These are phyloP conservation scores for Apiosordaria backusii DNA, from an alignment of 495 filamentous ascomycete species.

Conservation along the genomic window DNA sequence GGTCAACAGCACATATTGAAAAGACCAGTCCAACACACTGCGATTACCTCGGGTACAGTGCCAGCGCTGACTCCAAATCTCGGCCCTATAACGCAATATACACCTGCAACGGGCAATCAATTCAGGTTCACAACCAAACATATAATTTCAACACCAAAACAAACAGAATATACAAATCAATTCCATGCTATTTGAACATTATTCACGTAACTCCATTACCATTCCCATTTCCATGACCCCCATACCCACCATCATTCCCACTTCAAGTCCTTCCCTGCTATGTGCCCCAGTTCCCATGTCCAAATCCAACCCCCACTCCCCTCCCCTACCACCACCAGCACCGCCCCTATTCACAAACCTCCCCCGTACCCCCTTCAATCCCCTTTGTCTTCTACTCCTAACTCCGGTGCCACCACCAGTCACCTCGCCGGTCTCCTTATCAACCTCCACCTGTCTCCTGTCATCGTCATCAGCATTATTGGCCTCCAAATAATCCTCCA, in stretches of 20 bases:
- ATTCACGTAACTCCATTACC: background rate
- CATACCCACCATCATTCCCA: background rate
- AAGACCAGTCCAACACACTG: too few relatives aligned
- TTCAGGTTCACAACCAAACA: too few relatives aligned
- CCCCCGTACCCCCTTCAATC: background rate
- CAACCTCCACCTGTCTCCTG: background rate
- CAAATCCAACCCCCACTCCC: conserved; percentile 4
- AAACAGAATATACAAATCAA: background rate
- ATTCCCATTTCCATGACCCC: background rate
- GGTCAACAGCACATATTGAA: too few relatives aligned
- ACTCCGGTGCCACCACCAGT: background rate
- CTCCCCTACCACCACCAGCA: too few relatives aligned
- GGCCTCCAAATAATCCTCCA: conserved; percentile 14
- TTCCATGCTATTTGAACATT: background rate
- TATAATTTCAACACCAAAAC: background rate
- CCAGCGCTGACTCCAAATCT: too few relatives aligned
- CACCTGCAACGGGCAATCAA: too few relatives aligned
- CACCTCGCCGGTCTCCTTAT: background rate
- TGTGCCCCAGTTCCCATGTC: background rate
- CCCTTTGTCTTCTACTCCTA: background rate
- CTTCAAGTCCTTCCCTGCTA: background rate
- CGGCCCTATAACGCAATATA: too few relatives aligned
- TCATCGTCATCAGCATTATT: background rate
- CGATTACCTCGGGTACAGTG: too few relatives aligned
- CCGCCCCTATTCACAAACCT: background rate